Percentiles rank a stretch among this genome's conserved stretches.
phyloP scores from a whole-genome alignment of 306 rosid species.

The Morella rubra region DNA sequence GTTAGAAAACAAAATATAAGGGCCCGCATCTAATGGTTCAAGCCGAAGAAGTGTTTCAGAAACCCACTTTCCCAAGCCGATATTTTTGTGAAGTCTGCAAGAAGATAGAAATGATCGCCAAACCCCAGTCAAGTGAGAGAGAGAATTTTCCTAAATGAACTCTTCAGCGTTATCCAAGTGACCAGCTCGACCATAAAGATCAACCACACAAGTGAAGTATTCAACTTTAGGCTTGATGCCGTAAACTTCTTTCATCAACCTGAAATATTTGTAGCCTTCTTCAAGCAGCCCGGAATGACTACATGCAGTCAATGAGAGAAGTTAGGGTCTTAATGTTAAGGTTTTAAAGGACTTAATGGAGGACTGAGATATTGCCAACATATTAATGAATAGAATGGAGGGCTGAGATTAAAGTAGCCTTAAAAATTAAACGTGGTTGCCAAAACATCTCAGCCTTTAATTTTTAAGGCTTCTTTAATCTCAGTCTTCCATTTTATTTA shows the following conservation, averaged over 20 bases:
- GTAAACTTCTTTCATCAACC: slow-evolving; percentile 68
- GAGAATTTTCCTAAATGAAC: slow-evolving; percentile 51
- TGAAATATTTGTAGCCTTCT: slow-evolving; percentile 68
- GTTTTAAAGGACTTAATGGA: no score
- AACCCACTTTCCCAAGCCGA: slow-evolving; percentile 74
- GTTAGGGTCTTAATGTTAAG: no score
- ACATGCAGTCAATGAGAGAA: no score
- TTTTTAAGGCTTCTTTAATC: no score
- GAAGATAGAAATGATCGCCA: slow-evolving; percentile 78
- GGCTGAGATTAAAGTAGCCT: no score
- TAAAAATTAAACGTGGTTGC: no score
- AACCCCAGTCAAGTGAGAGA: slow-evolving; percentile 63
- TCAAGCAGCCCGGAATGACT: slow-evolving; percentile 77
- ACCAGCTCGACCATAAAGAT: slow-evolving; percentile 93
- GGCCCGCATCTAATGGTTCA: slow-evolving; percentile 64
- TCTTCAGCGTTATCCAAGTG: slow-evolving; percentile 53
- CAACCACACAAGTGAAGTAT: slow-evolving; percentile 81
- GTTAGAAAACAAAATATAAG: slow-evolving; percentile 67
- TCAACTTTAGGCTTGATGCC: slow-evolving; percentile 62
- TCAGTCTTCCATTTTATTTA: no score
- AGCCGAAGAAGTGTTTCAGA: slow-evolving; percentile 54
- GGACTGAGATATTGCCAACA: no score
- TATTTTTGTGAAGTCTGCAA: slow-evolving; percentile 63
- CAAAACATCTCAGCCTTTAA: no score
- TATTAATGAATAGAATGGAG: no score